A percentile compares a stretch with the other conserved stretches of the same genome.
Evolutionary conservation across 257 asterid species (phyloP).

Genomic region (Perilla frutescens): DNA sequence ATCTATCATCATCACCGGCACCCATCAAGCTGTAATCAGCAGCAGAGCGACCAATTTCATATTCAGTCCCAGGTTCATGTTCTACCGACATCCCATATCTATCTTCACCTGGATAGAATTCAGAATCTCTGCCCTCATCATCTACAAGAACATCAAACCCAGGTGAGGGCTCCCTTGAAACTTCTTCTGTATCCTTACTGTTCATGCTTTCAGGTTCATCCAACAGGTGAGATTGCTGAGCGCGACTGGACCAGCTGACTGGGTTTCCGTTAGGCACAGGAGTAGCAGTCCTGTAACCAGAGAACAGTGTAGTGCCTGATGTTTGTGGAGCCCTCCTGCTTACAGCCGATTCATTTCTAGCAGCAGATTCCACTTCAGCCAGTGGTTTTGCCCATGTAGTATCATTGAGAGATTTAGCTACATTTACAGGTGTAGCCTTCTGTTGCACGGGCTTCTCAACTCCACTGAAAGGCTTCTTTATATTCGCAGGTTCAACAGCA

Average conservation of each 20-base stretch:
- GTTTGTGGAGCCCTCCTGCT: conserved; percentile 40
- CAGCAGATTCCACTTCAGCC: conserved; percentile 40
- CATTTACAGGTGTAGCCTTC: conserved; percentile 42
- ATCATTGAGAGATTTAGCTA: conserved; percentile 45
- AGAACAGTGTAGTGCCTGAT: conserved; percentile 35
- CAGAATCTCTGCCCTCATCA: conserved; percentile 75
- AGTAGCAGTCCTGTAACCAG: conserved; percentile 36
- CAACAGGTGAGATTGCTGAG: conserved; percentile 47
- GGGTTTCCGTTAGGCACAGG: conserved; percentile 47
- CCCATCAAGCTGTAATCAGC: conserved; percentile 57
- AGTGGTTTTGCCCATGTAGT: conserved; percentile 39
- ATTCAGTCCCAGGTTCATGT: conserved; percentile 53
- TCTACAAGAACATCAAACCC: conserved; percentile 95
- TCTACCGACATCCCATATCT: conserved; percentile 65
- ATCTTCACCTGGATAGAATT: conserved; percentile 72
- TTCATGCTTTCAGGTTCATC: conserved; percentile 52
- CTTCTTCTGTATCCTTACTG: conserved; percentile 60
- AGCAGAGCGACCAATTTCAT: conserved; percentile 50
- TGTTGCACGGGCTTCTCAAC: conserved; percentile 49
- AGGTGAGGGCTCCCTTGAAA: conserved; percentile 92
- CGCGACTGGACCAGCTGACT: conserved; percentile 37
- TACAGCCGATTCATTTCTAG: conserved; percentile 43
- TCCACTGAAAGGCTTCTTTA: conserved; percentile 43
- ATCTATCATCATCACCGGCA: conserved; percentile 54
- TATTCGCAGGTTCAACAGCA: conserved; percentile 43